Evolutionary conservation across 768 basidiomycete species (phyloP).

Genomic region (Mrakia blollopis): DNA sequence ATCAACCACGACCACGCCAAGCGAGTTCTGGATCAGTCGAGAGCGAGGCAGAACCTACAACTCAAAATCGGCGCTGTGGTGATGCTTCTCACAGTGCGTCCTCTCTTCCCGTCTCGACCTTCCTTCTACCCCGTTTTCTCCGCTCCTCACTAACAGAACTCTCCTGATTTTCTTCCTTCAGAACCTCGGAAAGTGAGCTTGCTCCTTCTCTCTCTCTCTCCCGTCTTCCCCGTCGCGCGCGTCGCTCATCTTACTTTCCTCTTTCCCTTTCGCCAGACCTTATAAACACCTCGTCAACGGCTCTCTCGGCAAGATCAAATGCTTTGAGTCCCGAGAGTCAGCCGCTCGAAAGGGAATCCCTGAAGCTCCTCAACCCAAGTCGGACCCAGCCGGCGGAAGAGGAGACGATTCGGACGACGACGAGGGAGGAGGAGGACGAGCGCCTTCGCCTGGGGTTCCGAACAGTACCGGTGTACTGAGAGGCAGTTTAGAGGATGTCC

Average conservation of each 20-base stretch:
- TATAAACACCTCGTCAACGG: slow-evolving; percentile 12
- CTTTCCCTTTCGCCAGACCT: not conserved
- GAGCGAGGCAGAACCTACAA: not conserved
- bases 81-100: not conserved
- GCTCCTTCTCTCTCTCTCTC: not conserved
- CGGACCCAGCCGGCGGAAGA: not conserved
- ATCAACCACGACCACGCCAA: not conserved
- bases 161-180: too few relatives aligned
- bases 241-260: not conserved
- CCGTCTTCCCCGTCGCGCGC: not conserved
- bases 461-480: not conserved
- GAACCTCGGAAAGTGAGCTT: not conserved
- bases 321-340: not conserved
- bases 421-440: not conserved
- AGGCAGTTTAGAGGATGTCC: not conserved
- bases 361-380: not conserved
- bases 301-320: slow-evolving; percentile 9
- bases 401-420: not conserved
- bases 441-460: not conserved
- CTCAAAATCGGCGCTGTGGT: slow-evolving; percentile 5
- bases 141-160: too few relatives aligned
- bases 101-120: too few relatives aligned
- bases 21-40: not conserved
- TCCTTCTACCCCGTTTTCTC: too few relatives aligned
- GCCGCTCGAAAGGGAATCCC: not conserved